Conservation (phyloP, 2,329 filamentous ascomycete species). For the Didymella keratinophila region DNA sequence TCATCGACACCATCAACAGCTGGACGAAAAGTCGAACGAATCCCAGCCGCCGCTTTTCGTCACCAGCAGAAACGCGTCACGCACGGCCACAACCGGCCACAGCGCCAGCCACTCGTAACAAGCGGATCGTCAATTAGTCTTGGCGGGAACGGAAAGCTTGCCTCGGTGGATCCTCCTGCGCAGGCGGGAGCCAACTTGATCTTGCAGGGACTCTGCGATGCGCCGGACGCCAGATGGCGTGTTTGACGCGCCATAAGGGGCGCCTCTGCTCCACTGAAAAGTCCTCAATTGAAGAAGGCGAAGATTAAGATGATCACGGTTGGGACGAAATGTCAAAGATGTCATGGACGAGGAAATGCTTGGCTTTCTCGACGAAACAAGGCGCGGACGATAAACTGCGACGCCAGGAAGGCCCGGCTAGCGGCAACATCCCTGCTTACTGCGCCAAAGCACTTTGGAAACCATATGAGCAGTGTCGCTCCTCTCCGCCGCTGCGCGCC, state of each 20-base stretch:
- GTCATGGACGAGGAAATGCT: conserved; percentile 18
- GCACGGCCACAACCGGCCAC: conserved; percentile 20
- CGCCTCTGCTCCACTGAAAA: conserved; percentile 10
- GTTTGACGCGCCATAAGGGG: not conserved
- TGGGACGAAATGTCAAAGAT: conserved; percentile 12
- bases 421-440: conserved; percentile 16
- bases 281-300: not conserved
- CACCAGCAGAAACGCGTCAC: conserved; percentile 5
- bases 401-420: conserved; percentile 16
- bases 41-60: not conserved
- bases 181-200: conserved; percentile 14
- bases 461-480: conserved; percentile 9
- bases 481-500: conserved; percentile 2
- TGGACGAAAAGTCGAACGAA: not conserved
- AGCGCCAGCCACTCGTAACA: conserved; percentile 12
- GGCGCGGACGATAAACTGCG: conserved; percentile 12
- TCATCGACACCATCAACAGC: not conserved
- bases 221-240: conserved; percentile 6
- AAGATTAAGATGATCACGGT: conserved; percentile 6
- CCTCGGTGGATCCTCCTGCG: conserved; percentile 9
- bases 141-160: conserved; percentile 18
- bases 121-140: conserved; percentile 13
- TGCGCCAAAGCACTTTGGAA: conserved; percentile 10
- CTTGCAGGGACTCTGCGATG: conserved; percentile 9
- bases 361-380: conserved; percentile 16